A percentile compares a stretch with the other conserved stretches of the same genome.
Evolutionary conservation across 2,329 filamentous ascomycete species (phyloP).

Genomic region (Phyllosticta citriasiana): DNA sequence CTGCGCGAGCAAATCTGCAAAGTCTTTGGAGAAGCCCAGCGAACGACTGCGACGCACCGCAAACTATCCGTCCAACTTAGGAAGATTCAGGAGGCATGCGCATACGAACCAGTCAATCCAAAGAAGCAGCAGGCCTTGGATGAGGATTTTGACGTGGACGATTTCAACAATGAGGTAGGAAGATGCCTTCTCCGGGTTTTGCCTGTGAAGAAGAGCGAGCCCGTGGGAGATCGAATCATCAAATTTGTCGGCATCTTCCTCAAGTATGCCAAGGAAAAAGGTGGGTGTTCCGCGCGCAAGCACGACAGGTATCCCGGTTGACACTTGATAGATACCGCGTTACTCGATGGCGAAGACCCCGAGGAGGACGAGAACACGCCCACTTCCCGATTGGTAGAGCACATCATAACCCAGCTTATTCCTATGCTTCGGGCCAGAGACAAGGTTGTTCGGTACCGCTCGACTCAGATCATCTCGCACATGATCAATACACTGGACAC

Average conservation of each 20-base stretch:
- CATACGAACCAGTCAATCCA: slow-evolving; percentile 42
- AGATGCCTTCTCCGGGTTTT: slow-evolving; percentile 75
- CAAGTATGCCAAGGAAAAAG: slow-evolving; percentile 54
- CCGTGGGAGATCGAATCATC: slow-evolving; percentile 74
- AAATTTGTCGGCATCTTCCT: slow-evolving; percentile 84
- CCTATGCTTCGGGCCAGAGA: slow-evolving; percentile 79
- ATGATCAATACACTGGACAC: slow-evolving; percentile 87
- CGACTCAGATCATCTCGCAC: slow-evolving; percentile 82
- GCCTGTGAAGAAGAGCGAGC: slow-evolving; percentile 83
- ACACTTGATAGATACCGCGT: slow-evolving; percentile 19
- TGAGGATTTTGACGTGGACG: slow-evolving; percentile 67
- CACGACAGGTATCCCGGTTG: not conserved
- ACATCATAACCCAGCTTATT: slow-evolving; percentile 62
- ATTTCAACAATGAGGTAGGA: slow-evolving; percentile 79
- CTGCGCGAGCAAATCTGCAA: slow-evolving; percentile 63
- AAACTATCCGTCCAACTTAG: slow-evolving; percentile 81
- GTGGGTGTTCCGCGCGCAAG: slow-evolving; percentile 20
- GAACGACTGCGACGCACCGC: slow-evolving; percentile 78
- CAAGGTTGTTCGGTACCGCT: slow-evolving; percentile 80
- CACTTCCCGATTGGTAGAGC: slow-evolving; percentile 65
- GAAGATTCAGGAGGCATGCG: slow-evolving; percentile 82
- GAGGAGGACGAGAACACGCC: slow-evolving; percentile 67
- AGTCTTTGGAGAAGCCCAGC: slow-evolving; percentile 57
- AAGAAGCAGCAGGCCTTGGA: slow-evolving; percentile 43
- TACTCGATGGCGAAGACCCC: slow-evolving; percentile 18